Evolutionary conservation across 2,329 filamentous ascomycete species (phyloP), one percentile per base, ranked within the genome.

Genomic region (Pseudofabraea citricarpa): DNA sequence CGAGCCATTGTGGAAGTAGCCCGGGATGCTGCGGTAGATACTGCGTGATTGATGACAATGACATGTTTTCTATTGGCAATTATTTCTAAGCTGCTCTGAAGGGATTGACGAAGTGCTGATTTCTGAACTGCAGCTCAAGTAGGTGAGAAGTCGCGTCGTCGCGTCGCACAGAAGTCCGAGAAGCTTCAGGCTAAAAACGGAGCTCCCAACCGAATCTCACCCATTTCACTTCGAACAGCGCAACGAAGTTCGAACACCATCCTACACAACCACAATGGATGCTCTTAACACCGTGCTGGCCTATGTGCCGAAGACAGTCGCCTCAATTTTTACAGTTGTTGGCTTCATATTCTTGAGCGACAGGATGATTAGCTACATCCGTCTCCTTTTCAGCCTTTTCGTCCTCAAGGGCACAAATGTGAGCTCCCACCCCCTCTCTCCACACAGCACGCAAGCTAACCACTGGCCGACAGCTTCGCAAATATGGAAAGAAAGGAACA

Each of bases 401-500:
- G 61, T 90, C 45, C 71, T 90, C 8, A 71, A 71, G 49, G 81
- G 81, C 41, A 77, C 71, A 49, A 78, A 77, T 52, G 81, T 83
- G 67, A 57, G 76, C 62, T 18, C 40, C 18, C 23, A 19, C 24
- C 29, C 24, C 16, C 10, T 29, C 13, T 26, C 31, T 15, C 21
- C 29, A 23, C 13, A 19, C 24, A 29, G 3, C 3, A n/a, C 18
- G 4, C 6, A 8, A 22, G 39, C 50, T 52, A 29, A 48, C 48
- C 33, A 40, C 16, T 15, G 3, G 20, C 9, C 47, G 36, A 46
- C 46, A 95, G 91, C 82, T 98, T 46, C 83, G 83, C 56, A 89
- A 85, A 55, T 97, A 95, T 69, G 93, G 90, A 55, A 85, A 85
- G 56, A 88, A 89, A 59, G 91, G 91, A 49, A 90, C 85, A 46